These are phyloP conservation scores for Penicillium lagena DNA, from an alignment of 495 filamentous ascomycete species.

Conservation along the genomic window DNA sequence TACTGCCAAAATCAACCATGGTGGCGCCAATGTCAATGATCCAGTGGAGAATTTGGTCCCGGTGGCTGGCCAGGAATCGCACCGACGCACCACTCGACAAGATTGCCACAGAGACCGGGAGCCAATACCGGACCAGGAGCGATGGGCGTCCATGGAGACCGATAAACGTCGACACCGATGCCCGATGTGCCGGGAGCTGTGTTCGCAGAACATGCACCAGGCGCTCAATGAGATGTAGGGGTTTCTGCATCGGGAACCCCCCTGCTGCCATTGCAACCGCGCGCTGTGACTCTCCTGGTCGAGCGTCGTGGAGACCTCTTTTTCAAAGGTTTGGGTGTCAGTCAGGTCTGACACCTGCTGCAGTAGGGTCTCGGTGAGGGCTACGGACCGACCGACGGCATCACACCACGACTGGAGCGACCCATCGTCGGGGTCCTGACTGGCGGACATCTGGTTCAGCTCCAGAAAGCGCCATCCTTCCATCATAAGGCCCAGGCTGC, in stretches of 20 bases:
- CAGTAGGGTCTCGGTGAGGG: constrained; percentile 76
- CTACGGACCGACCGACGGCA: constrained; percentile 63
- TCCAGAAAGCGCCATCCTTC: constrained; percentile 69
- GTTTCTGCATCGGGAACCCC: constrained; percentile 25
- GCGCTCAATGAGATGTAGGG: constrained; percentile 56
- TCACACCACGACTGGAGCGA: constrained; percentile 60
- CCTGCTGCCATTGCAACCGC: constrained; percentile 17
- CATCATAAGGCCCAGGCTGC: constrained; percentile 77
- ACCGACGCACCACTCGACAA: constrained; percentile 77
- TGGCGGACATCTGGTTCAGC: constrained; percentile 28
- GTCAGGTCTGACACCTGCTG: constrained; percentile 30
- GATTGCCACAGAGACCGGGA: constrained; percentile 54
- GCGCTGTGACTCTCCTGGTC: constrained; percentile 51
- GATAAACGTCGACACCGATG: constrained; percentile 40
- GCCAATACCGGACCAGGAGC: constrained; percentile 77
- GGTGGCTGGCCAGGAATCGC: constrained; percentile 62
- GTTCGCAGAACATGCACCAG: constrained; percentile 57
- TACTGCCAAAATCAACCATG: constrained; percentile 81
- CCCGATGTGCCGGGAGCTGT: constrained; percentile 53
- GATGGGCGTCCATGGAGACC: constrained; percentile 67
- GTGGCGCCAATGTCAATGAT: constrained; percentile 68
- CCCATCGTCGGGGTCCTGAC: constrained; percentile 17
- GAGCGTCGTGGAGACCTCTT: constrained; percentile 58
- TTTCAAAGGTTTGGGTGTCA: constrained; percentile 63
- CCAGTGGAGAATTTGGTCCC: constrained; percentile 71